A percentile compares a stretch with the other conserved stretches of the same genome.
These are phyloP conservation scores for Rhizodiscina lignyota DNA, from an alignment of 495 filamentous ascomycete species.

Conservation along the genomic window DNA sequence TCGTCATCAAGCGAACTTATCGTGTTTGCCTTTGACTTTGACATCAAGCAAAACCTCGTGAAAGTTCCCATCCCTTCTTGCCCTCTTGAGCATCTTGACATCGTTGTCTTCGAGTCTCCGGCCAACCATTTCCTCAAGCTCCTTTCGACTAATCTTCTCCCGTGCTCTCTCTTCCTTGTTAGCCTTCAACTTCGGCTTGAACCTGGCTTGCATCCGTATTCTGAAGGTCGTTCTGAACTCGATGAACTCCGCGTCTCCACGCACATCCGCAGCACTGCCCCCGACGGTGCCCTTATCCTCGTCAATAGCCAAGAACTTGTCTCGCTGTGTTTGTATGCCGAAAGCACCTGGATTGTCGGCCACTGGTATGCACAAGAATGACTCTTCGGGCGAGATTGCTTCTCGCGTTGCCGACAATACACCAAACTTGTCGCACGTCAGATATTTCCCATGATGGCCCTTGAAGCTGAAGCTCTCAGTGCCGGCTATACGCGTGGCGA, in stretches of 20 bases:
- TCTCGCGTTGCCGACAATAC: conserved; percentile 57
- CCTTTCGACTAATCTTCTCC: conserved; percentile 73
- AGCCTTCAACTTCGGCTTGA: conserved; percentile 67
- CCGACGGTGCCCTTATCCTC: background rate
- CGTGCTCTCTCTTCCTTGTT: conserved; percentile 62
- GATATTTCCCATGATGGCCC: conserved; percentile 67
- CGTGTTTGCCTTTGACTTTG: conserved; percentile 88
- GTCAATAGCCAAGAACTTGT: conserved; percentile 20
- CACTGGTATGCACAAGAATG: conserved; percentile 33
- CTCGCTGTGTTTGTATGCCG: conserved; percentile 17
- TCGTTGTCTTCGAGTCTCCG: conserved; percentile 68
- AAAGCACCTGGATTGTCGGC: conserved; percentile 15
- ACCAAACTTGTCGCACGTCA: conserved; percentile 72
- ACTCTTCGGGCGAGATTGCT: conserved; percentile 69
- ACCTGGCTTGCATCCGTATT: conserved; percentile 86
- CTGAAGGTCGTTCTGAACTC: conserved; percentile 57
- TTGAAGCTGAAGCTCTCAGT: conserved; percentile 72
- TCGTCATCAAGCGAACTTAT: conserved; percentile 76
- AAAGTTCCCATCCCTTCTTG: conserved; percentile 73
- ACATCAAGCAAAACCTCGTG: conserved; percentile 79
- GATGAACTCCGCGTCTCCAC: conserved; percentile 58
- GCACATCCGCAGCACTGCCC: conserved; percentile 28
- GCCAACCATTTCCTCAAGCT: conserved; percentile 72
- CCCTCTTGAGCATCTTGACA: conserved; percentile 65
- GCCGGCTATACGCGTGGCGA: conserved; percentile 71